Evolutionary conservation across 305 asterid genomes (phyloP).

Genomic region (Stenogyne calaminthoides): DNA sequence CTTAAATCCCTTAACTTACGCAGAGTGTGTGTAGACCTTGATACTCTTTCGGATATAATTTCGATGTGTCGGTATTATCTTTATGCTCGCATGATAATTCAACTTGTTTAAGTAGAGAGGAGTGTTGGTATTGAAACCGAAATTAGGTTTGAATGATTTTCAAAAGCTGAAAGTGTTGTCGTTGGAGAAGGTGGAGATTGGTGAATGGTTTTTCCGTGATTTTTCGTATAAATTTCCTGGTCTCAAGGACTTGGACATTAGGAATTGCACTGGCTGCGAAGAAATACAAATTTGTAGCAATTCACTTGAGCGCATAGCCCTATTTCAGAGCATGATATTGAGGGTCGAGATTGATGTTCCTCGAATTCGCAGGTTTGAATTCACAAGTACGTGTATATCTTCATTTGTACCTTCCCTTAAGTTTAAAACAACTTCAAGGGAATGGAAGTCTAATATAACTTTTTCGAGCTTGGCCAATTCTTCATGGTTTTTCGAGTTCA

Average conservation of each 20-base stretch:
- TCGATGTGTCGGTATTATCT: neutral
- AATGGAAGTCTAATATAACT: constrained; percentile 18
- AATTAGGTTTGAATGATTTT: neutral
- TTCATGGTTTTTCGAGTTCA: neutral
- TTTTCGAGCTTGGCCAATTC: neutral
- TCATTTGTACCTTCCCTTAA: neutral
- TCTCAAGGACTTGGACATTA: neutral
- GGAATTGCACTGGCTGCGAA: neutral
- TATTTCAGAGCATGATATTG: neutral
- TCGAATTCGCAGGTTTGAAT: neutral
- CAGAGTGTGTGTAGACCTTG: neutral
- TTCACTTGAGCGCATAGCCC: constrained; percentile 19
- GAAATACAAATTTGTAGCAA: constrained; percentile 1
- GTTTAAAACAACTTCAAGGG: neutral
- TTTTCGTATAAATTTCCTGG: neutral
- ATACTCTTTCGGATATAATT: neutral
- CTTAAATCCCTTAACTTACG: constrained; percentile 2
- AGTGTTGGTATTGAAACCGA: no score
- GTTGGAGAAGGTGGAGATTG: neutral
- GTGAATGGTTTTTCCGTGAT: neutral
- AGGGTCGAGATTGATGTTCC: constrained; percentile 26
- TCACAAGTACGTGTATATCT: neutral
- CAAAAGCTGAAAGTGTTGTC: neutral
- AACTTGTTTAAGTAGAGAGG: neutral
- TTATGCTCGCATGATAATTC: neutral